Evolutionary conservation across 106 monocot species (phyloP), one percentile per base, ranked within the genome.

Genomic region (Narthecium ossifragum): DNA sequence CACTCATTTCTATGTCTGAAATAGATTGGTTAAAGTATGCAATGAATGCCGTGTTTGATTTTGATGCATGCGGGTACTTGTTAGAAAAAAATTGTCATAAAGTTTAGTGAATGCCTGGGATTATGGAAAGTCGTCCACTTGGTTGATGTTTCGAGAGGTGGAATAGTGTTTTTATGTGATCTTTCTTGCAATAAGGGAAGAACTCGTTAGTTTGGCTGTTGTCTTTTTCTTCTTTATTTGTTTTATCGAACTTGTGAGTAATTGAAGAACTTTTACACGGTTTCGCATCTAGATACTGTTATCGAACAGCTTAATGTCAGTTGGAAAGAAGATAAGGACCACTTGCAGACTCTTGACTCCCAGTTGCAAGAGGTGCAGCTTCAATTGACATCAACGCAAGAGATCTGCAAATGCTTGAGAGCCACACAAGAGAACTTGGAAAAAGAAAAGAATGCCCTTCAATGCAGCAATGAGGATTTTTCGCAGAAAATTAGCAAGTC

Each of bases 241-340:
- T 10, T 36, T 36, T 36, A 5, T 36, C 10, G 36, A 49, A 49
- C 2, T 49, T 22, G 2, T 22, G 21, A 22, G 21, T 24, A 21
- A 24, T 22, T 49, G 9, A 49, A 22, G 22, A 22, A 34, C 12
- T 9, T 34, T 21, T 48, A 13, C 10, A 28, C 21, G 2, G 53
- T 29, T 21, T 59, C 68, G 25, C 18, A 60, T 86, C 58, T 68
- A 98, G 96, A 90, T 77, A 54, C 70, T 66, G 33, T 69, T 61
- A 83, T 86, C 59, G 78, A 74, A 39, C 70, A 98, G 37, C 63
- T 98, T 53, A 61, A 81, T 60, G 71, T 59, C 37, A 66, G 39
- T 21, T 31, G 76, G 61, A 72, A 76, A 52, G 75, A 70, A 66
- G 61, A 81, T 52, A 77, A 81, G 47, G 54, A 6, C 12, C 75